These are phyloP conservation scores for Hysterium pulicare DNA, from an alignment of 2,329 filamentous ascomycete species.

Conservation along the genomic window DNA sequence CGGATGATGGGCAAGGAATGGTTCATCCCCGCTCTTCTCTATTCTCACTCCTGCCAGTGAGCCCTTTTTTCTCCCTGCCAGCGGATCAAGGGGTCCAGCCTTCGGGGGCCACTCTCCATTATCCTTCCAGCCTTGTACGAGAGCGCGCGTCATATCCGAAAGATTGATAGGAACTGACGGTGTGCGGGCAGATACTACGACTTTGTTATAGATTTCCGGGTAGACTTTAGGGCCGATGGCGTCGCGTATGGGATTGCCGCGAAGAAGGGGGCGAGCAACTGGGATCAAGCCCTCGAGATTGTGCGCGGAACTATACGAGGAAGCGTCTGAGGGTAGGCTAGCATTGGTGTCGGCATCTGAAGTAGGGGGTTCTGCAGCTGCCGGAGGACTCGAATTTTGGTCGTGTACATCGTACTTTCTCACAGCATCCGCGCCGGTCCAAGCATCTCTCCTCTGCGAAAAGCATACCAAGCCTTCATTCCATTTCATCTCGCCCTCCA, in stretches of 20 bases:
- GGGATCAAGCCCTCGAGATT: conserved; percentile 58
- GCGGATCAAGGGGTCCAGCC: conserved; percentile 47
- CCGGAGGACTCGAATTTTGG: conserved; percentile 1
- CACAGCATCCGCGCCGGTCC: conserved; percentile 68
- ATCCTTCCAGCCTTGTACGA: conserved; percentile 87
- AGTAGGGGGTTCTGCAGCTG: conserved; percentile 7
- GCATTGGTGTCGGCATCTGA: conserved; percentile 8
- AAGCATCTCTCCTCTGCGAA: conserved; percentile 71
- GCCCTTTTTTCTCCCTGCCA: conserved; percentile 34
- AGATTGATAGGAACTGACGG: conserved; percentile 88
- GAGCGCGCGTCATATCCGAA: conserved; percentile 71
- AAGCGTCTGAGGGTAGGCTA: conserved; percentile 11
- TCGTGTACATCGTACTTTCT: conserved; percentile 32
- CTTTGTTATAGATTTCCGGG: conserved; percentile 82
- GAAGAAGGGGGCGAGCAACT: conserved; percentile 68
- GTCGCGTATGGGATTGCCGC: conserved; percentile 70
- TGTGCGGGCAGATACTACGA: conserved; percentile 74
- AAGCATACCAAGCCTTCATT: conserved; percentile 83
- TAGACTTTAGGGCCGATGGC: conserved; percentile 74
- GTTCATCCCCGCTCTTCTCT: conserved; percentile 12
- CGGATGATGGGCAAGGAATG: conserved; percentile 35
- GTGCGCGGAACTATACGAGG: conserved; percentile 5
- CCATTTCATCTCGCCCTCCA: conserved; percentile 55
- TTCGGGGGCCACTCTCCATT: conserved; percentile 90
- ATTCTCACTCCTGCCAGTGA: conserved; percentile 11